These are phyloP conservation scores for Betula pendula DNA, from an alignment of 306 rosid species.

Conservation along the genomic window DNA sequence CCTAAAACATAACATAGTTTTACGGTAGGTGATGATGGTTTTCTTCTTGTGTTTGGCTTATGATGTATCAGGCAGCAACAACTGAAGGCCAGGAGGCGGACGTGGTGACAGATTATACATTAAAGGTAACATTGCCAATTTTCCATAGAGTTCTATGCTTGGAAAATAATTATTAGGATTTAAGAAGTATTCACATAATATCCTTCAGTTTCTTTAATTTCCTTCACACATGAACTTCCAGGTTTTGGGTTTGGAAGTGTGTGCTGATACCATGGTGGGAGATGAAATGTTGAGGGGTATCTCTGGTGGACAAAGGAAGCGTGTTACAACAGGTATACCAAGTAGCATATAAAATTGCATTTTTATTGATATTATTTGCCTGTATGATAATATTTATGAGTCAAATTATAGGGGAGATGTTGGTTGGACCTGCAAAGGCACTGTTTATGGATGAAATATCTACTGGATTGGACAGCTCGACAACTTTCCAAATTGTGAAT, in stretches of 20 bases:
- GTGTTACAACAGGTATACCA: constrained; percentile 47
- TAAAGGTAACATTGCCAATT: constrained; percentile 37
- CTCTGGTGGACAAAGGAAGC: constrained; percentile 55
- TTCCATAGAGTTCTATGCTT: neutral
- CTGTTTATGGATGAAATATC: constrained; percentile 58
- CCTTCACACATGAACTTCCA: constrained; percentile 2
- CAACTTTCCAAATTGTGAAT: constrained; percentile 47
- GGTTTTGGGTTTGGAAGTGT: constrained; percentile 46
- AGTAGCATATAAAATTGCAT: neutral
- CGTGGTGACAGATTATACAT: constrained; percentile 43
- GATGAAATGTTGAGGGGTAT: constrained; percentile 45
- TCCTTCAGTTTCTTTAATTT: neutral
- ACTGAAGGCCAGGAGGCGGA: constrained; percentile 35
- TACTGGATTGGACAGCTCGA: constrained; percentile 54
- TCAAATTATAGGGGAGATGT: constrained; percentile 46
- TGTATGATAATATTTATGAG: neutral
- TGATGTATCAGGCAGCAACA: constrained; percentile 40
- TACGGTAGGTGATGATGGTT: constrained; percentile 6
- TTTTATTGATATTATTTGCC: neutral
- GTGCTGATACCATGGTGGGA: constrained; percentile 51
- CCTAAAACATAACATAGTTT: too few relatives aligned
- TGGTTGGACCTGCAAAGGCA: constrained; percentile 50
- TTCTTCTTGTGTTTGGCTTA: constrained; percentile 22
- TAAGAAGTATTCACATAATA: too few relatives aligned
- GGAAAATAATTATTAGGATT: neutral